These are phyloP conservation scores for Apiotrichum veenhuisii DNA, from an alignment of 1,284 basidiomycete species.

Conservation along the genomic window DNA sequence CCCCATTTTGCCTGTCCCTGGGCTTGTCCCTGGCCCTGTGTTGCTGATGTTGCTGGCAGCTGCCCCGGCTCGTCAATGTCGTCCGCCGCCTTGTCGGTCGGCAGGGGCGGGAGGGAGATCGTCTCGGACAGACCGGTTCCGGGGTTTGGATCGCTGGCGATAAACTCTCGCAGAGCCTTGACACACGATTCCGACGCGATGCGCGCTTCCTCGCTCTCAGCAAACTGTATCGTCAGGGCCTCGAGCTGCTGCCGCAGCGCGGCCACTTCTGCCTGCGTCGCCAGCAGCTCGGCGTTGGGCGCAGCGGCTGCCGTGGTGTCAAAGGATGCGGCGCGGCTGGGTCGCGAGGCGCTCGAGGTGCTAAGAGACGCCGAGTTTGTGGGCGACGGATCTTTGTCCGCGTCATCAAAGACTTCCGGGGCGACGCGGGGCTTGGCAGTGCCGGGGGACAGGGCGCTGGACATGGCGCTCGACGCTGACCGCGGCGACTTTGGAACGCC, in stretches of 20 bases:
- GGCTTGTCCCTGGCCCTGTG: too few species aligned
- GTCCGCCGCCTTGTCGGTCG: conserved; percentile 56
- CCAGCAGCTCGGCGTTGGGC: neutral
- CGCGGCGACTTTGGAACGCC: neutral
- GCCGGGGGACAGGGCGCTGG: neutral
- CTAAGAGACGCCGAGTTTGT: neutral
- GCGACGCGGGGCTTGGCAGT: neutral
- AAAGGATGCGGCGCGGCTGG: neutral
- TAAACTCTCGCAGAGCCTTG: conserved; percentile 75
- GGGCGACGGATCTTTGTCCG: neutral
- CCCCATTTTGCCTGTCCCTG: conserved; percentile 2
- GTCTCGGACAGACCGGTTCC: conserved; percentile 10
- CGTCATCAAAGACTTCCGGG: neutral
- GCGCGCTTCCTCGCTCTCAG: conserved; percentile 73
- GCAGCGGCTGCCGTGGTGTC: neutral
- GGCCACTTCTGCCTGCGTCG: neutral
- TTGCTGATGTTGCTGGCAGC: neutral
- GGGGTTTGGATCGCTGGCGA: conserved; percentile 52
- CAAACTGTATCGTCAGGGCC: conserved; percentile 59
- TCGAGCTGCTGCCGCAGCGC: conserved; percentile 61
- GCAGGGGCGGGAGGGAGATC: conserved; percentile 56
- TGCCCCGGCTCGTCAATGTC: conserved; percentile 13
- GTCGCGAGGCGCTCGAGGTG: neutral
- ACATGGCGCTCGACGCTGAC: neutral
- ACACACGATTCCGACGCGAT: conserved; percentile 83